Evolutionary conservation across 768 basidiomycete genomes (phyloP), one percentile per base, ranked within the genome.

Genomic region (Chalciporus chontae): DNA sequence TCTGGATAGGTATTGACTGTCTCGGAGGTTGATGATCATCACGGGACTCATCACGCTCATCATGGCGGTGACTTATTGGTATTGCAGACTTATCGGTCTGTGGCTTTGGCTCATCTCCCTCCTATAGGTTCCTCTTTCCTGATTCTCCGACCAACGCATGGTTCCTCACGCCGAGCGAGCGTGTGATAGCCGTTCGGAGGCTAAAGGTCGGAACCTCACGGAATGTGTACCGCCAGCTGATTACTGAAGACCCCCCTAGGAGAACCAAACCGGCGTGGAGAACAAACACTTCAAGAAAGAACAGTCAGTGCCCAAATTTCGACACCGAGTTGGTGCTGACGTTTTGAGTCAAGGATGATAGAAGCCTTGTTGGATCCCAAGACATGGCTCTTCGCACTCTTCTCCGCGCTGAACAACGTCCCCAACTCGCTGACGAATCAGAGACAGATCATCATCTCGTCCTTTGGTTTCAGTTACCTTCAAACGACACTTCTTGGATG

Each of bases 261-360:
- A 72, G 66, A 88, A 89, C 54, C 86, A 90, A 78, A 85, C 85
- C 0, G 89, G 88, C 26, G 78, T 89, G 9, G 88, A 90, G 67
- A 90, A 87, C 61, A 91, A 90, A 58, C 76, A 75, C 45, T 90
- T 87, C 70, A 90, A 90, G 70, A 79, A 74, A 46, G 84, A 87
- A 32, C 88, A 90, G 87, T 87, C 48, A 54, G 84, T 74, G 9
- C 18, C 29, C 1, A 23, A 17, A 2, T 13, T 13, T n/a, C 34
- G 4, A 8, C 9, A 13, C 38, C 27, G 27, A 29, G 4, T 32
- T 34, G 10, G 9, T 1, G 17, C 17, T 51, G 24, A 55, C 11
- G 15, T 3, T 9, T n/a, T 13, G 3, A 40, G 17, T 5, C 14
- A 13, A 87, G 85, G 64, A 76, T 89, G 74, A 75, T 79, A 18